Evolutionary conservation across 345 rosid species (phyloP).

Genomic region (Dimocarpus longan): DNA sequence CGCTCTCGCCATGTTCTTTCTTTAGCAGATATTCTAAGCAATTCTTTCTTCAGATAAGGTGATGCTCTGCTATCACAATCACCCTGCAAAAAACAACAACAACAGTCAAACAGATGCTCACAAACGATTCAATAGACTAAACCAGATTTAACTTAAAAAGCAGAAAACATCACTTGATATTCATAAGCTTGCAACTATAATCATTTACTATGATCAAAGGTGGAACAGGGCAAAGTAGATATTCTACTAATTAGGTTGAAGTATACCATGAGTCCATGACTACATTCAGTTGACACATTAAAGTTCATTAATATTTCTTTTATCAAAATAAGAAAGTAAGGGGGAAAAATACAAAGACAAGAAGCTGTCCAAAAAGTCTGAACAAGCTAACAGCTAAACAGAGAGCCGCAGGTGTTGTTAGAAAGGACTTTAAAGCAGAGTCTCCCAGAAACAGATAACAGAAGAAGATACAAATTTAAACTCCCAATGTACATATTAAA

Average conservation of each 20-base stretch:
- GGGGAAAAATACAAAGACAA: neutral
- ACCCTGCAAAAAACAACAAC: slow-evolving; percentile 40
- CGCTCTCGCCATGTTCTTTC: slow-evolving; percentile 80
- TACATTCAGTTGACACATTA: neutral
- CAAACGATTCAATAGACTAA: slow-evolving; percentile 2
- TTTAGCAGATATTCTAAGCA: slow-evolving; percentile 62
- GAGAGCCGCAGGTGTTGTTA: neutral
- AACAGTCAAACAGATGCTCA: slow-evolving; percentile 7
- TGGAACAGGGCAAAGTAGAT: neutral
- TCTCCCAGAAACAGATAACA: neutral
- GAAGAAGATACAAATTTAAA: neutral
- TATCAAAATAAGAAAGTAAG: neutral
- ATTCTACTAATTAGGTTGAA: neutral
- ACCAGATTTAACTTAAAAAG: neutral
- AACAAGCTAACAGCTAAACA: neutral
- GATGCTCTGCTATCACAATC: slow-evolving; percentile 53
- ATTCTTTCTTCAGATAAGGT: slow-evolving; percentile 72
- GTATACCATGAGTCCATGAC: neutral
- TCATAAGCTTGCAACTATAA: slow-evolving; percentile 2
- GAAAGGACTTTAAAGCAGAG: neutral
- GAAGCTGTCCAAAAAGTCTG: neutral
- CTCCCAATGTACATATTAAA: neutral
- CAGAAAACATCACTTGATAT: neutral
- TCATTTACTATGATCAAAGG: neutral
- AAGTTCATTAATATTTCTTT: neutral